Evolutionary conservation across 78 protist genomes (phyloP), one percentile per base, ranked within the genome.

Genomic region (Guillardia theta): DNA sequence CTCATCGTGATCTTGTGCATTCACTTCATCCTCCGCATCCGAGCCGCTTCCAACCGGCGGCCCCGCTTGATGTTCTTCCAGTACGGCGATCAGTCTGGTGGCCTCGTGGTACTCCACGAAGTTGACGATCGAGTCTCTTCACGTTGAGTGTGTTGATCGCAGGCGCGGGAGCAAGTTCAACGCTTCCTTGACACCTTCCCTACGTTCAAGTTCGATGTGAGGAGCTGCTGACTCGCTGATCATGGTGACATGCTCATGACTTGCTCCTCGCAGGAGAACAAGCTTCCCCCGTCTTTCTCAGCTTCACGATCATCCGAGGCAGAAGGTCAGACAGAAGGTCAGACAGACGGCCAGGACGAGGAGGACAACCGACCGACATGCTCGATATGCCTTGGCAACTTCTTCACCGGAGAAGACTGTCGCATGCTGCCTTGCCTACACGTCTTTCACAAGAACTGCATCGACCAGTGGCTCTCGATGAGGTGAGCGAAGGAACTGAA

Each of bases 341-440:
- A n/a, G n/a, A n/a, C n/a, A n/a, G n/a, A n/a, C n/a, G n/a, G n/a
- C n/a, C n/a, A n/a, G 64, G 93, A 88, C 3, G 93, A 88, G 9
- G 93, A 88, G 33, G 54, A 45, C 43, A 64, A 88, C 3, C 46
- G 15, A 41, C n/a, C 48, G 8, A 41, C 54, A 1, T 93, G 95
- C 30, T 41, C 62, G 87, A 64, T 93, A 15, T 93, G 95, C 62
- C 76, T 93, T 21, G 53, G 33, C 43, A 88, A 4, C 22, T 54
- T 62, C 41, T 22, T 0, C 12, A 48, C 4, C 36, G 93, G 93
- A 24, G 70, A 93, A n/a, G 44, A 0, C 9, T 3, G 77, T 6
- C 87, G 87, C n/a, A 48, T 48, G 64, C 93, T 93, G 54, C 87
- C 93, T 33, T 93, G 95, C 88, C 22, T 33, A 58, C 93, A 87